A percentile compares a stretch with the other conserved stretches of the same genome.
Conservation (phyloP, 108 stramenopile genomes). For the Cyclotella cryptica region DNA sequence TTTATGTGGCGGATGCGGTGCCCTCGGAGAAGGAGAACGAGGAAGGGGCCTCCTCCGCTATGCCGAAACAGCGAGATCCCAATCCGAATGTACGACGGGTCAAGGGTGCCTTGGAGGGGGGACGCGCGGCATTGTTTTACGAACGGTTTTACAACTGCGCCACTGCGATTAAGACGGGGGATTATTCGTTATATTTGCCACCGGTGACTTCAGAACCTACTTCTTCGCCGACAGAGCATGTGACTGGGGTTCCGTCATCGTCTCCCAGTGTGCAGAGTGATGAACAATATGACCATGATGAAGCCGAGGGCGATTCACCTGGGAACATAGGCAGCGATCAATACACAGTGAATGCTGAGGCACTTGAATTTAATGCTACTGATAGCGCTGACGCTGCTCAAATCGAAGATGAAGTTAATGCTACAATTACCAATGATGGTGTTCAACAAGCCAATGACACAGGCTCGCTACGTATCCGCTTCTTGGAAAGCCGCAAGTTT, state of each 20-base stretch:
- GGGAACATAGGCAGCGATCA: too few relatives aligned
- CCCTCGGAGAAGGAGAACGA: conserved; percentile 17
- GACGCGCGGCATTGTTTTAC: conserved; percentile 73
- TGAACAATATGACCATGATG: too few relatives aligned
- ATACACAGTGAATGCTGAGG: too few relatives aligned
- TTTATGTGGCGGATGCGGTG: conserved; percentile 59
- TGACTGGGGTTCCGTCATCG: conserved; percentile 3
- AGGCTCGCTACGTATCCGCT: background rate
- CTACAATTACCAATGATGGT: background rate
- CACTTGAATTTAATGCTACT: too few relatives aligned
- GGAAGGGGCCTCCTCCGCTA: background rate
- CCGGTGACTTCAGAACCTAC: conserved; percentile 16
- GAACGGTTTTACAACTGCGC: conserved; percentile 71
- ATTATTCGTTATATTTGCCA: conserved; percentile 53
- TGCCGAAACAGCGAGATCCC: conserved; percentile 10
- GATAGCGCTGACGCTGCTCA: too few relatives aligned
- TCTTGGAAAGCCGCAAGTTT: background rate
- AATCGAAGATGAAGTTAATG: background rate
- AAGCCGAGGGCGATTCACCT: too few relatives aligned
- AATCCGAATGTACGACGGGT: conserved; percentile 47
- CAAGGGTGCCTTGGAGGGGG: conserved; percentile 28
- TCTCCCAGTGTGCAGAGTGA: background rate
- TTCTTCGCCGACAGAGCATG: background rate
- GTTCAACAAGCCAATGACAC: background rate
- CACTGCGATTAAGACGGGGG: conserved; percentile 68